Percentiles rank a stretch among this genome's conserved stretches.
Conservation (phyloP, 257 asterid genomes). For the Scutellaria galericulata region DNA sequence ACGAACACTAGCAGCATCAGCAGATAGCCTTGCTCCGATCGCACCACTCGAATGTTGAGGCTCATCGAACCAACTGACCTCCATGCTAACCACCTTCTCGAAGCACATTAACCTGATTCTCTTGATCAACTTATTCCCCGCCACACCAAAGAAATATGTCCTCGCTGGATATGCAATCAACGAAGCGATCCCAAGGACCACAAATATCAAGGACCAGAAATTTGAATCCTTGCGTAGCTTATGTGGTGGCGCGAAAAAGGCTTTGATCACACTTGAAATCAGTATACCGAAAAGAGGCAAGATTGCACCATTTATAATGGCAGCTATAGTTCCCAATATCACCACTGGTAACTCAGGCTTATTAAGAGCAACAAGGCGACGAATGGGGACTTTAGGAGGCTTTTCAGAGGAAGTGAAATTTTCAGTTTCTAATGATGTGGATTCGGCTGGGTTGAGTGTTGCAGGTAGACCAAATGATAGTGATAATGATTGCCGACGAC, state of each 20-base stretch:
- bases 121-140: constrained; percentile 61
- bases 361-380: constrained; percentile 62
- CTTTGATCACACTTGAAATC: constrained; percentile 53
- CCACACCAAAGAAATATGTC: constrained; percentile 61
- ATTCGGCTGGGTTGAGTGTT: constrained; percentile 33
- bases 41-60: constrained; percentile 62
- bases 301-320: constrained; percentile 59
- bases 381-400: constrained; percentile 47
- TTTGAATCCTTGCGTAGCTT: constrained; percentile 53
- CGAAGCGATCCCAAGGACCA: constrained; percentile 49
- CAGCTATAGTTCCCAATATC: constrained; percentile 50
- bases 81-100: constrained; percentile 65
- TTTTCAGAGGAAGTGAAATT: constrained; percentile 32
- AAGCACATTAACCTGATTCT: constrained; percentile 65
- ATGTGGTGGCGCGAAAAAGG: constrained; percentile 57
- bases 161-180: constrained; percentile 54
- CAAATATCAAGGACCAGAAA: constrained; percentile 64
- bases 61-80: constrained; percentile 72
- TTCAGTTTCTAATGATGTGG: constrained; percentile 28
- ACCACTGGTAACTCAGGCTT: constrained; percentile 66
- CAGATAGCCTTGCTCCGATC: constrained; percentile 66
- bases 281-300: constrained; percentile 62
- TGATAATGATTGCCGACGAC: constrained; percentile 59
- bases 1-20: constrained; percentile 69
- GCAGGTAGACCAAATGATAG: constrained; percentile 58